A percentile compares a stretch with the other conserved stretches of the same genome.
Conservation (phyloP, 176 grass and related monocot genomes). For the Thinopyrum elongatum region DNA sequence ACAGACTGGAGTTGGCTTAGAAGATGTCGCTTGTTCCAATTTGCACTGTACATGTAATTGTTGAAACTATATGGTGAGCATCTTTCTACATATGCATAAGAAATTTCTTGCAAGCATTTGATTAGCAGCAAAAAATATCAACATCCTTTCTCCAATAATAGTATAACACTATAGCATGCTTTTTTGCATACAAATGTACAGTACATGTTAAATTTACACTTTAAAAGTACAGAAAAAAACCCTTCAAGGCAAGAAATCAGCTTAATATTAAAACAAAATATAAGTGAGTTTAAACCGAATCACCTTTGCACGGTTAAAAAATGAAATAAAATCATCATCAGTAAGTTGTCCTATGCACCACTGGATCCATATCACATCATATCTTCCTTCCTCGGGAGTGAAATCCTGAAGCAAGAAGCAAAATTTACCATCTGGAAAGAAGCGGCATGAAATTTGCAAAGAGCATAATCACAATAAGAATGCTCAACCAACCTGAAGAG, state of each 20-base stretch:
- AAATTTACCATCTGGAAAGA: background rate
- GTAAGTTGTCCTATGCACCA: conserved; percentile 99
- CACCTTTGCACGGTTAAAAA: conserved; percentile 91
- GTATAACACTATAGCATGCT: background rate
- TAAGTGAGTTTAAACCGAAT: background rate
- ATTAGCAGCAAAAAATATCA: background rate
- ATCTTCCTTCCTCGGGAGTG: conserved; percentile 79
- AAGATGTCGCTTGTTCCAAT: background rate
- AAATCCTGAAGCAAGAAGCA: conserved; percentile 59
- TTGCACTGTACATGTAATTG: background rate
- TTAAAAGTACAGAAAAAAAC: background rate
- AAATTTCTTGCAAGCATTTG: background rate
- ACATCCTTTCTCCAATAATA: background rate
- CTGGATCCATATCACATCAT: conserved; percentile 99
- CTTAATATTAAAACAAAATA: conserved; percentile 1
- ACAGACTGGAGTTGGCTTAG: background rate
- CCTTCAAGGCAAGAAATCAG: background rate
- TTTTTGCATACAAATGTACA: background rate
- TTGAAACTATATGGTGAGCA: background rate
- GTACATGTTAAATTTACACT: background rate
- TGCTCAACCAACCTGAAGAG: conserved; percentile 84
- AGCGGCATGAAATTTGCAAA: background rate
- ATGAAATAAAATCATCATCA: conserved; percentile 95
- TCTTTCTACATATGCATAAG: background rate
- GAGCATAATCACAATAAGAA: background rate